phyloP scores from a whole-genome alignment of 2,329 filamentous ascomycete genomes.

The Hansfordia pulvinata region DNA sequence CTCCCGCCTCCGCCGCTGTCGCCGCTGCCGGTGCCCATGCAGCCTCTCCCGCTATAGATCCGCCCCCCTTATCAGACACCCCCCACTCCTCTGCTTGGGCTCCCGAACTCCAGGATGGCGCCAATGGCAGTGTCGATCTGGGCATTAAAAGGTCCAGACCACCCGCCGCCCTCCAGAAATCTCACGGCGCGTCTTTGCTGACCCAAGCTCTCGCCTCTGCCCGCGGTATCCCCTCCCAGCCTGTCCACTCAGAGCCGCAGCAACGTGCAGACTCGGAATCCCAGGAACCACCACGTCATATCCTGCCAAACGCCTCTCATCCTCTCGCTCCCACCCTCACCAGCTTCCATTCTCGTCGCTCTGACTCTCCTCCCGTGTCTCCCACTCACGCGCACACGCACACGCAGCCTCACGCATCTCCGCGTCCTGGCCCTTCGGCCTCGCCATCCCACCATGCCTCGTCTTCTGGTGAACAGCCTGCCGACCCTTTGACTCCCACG shows the following conservation, averaged over 20 bases:
- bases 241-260: constrained; percentile 12
- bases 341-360: too few relatives aligned
- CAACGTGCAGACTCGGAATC: constrained; percentile 9
- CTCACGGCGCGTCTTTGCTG: constrained; percentile 39
- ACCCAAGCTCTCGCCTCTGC: constrained; percentile 45
- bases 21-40: constrained; percentile 3
- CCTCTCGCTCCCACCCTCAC: too few relatives aligned
- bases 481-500: too few relatives aligned
- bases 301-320: constrained; percentile 7
- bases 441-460: too few relatives aligned
- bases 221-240: constrained; percentile 30
- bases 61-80: constrained; percentile 11
- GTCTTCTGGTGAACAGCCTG: too few relatives aligned
- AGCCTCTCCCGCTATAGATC: constrained; percentile 10
- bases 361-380: constrained; percentile 8
- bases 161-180: constrained; percentile 25
- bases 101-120: constrained; percentile 8
- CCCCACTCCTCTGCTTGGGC: constrained; percentile 7
- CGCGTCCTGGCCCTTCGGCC: too few relatives aligned
- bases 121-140: constrained; percentile 21
- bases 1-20: neutral
- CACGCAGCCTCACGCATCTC: neutral
- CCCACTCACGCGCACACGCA: neutral
- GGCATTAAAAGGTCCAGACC: constrained; percentile 32
- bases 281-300: constrained; percentile 8